Base-by-base conservation (phyloP, 192 early-diverging fungal genomes). In the Rhizophagus clarus region DNA sequence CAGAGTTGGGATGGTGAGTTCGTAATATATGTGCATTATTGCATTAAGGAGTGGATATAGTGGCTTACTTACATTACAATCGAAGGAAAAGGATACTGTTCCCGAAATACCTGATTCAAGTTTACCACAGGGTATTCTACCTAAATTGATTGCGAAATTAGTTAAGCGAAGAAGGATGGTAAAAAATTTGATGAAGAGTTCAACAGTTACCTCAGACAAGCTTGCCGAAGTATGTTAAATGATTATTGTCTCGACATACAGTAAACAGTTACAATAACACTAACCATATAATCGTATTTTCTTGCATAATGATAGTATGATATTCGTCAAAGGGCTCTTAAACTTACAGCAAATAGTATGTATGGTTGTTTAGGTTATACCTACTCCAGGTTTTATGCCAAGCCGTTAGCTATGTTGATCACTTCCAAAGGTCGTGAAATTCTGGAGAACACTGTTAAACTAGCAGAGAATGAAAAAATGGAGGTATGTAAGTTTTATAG, bases 291-390 rank as follows among this genome's bases (percentile, higher is more conserved):
- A 45, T 45, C 42, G 12, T 40, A 42, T 31, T 66, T 77, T 9
- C n/a, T 78, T 11, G 2, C 20, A 51, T 20, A 2, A 37, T 20
- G 34, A 63, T 80, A 98, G 90, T 93, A 92, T 74, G 90, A 99
- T 79, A 97, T 98, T 85, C 92, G 97, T 17, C 98, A 99, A 81
- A 88, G 90, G 66, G 98, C 96, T 61, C 88, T 98, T 40, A 99
- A 99, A 79, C 86, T 99, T 28, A 99, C 97, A 6, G 98, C 98
- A 51, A 99, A 99, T 88, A 93, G 91, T 72, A 97, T 99, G 97
- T 99, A 99, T 83, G 98, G 98, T 31, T 99, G 97, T 88, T 86
- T 99, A 37, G 98, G 98, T 12, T 97, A 95, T 80, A 82, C 91
- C 2, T 87, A 93, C 51, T 98, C 98, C 28, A 90, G 98, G 12